Evolutionary conservation across 768 basidiomycete genomes (phyloP).

Genomic region (Mrakia blollopis): DNA sequence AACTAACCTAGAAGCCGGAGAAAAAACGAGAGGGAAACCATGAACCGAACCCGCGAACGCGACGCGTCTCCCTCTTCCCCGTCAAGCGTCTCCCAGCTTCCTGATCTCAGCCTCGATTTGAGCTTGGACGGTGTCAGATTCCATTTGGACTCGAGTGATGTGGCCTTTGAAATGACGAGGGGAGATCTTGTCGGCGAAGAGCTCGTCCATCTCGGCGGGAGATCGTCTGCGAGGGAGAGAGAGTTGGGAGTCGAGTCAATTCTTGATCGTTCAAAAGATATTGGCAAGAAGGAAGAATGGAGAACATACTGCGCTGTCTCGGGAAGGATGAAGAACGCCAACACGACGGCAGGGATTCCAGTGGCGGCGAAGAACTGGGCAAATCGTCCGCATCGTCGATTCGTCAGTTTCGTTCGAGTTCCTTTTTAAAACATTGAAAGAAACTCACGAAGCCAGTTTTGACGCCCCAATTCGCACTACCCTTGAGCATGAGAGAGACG

Average conservation of each 20-base stretch:
- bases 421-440: too few relatives aligned
- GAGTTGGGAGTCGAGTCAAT: too few relatives aligned
- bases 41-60: not conserved
- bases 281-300: not conserved
- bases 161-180: not conserved
- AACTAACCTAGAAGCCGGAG: not conserved
- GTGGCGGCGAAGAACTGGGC: not conserved
- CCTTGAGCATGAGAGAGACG: conserved; percentile 36
- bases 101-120: not conserved
- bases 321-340: not conserved
- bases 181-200: not conserved
- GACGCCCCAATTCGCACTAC: not conserved
- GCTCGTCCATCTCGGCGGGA: not conserved
- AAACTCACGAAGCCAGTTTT: not conserved
- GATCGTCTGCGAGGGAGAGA: not conserved
- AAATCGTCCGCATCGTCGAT: too few relatives aligned
- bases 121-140: not conserved
- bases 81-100: not conserved
- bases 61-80: too few relatives aligned
- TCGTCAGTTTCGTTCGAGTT: not conserved
- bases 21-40: not conserved
- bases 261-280: not conserved
- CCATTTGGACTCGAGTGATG: not conserved
- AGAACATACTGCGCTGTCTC: not conserved
- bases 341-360: not conserved